Evolutionary conservation across 208 protist genomes (phyloP).

Genomic region (Crithidia brevicula): DNA sequence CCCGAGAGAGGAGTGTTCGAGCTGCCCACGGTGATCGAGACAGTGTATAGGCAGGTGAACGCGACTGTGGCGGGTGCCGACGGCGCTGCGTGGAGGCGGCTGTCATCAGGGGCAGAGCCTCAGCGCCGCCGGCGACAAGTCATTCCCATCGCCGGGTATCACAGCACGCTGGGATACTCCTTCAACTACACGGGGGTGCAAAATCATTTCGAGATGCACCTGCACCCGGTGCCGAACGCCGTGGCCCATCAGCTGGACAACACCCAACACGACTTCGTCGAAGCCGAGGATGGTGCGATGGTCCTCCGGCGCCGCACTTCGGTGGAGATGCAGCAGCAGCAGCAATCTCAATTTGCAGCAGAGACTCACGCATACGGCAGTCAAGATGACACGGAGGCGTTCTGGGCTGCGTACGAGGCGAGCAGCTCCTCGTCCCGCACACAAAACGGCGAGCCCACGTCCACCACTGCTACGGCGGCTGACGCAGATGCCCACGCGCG

Average conservation of each 20-base stretch:
- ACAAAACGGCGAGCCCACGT: neutral
- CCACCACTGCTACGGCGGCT: neutral
- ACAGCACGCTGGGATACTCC: constrained; percentile 50
- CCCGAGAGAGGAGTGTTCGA: constrained; percentile 25
- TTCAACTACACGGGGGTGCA: constrained; percentile 72
- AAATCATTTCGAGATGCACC: constrained; percentile 54
- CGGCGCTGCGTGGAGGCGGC: too few relatives aligned
- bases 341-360: neutral
- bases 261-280: constrained; percentile 37
- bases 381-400: neutral
- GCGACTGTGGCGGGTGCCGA: too few relatives aligned
- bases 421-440: neutral
- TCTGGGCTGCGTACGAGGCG: constrained; percentile 7
- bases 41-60: constrained; percentile 20
- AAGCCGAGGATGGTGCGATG: constrained; percentile 13
- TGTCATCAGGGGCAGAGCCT: neutral
- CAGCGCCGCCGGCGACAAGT: constrained; percentile 34
- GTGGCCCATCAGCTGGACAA: constrained; percentile 53
- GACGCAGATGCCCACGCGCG: neutral
- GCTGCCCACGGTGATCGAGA: constrained; percentile 45
- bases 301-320: constrained; percentile 20
- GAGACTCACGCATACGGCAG: neutral
- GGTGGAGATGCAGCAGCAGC: neutral
- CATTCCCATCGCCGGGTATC: constrained; percentile 72
- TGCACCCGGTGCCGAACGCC: constrained; percentile 31